A percentile compares a stretch with the other conserved stretches of the same genome.
These are phyloP conservation scores for Leishmania lainsoni DNA, from an alignment of 208 protist species.

Conservation along the genomic window DNA sequence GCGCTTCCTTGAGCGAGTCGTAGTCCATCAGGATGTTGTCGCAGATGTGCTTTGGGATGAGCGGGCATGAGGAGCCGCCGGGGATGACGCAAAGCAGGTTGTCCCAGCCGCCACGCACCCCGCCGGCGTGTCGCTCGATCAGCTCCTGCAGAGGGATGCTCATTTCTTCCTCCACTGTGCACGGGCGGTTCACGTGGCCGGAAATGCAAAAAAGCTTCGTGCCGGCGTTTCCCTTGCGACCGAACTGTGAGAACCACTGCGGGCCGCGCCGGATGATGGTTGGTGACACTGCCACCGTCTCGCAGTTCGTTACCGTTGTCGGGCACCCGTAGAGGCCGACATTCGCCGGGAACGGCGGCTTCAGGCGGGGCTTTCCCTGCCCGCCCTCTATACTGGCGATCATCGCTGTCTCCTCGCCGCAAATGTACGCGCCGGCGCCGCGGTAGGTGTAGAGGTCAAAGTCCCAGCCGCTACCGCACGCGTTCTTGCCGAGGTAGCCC, in stretches of 20 bases:
- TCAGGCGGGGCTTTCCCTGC: conserved; percentile 97
- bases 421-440: conserved; percentile 99
- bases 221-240: conserved; percentile 96
- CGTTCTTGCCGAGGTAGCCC: conserved; percentile 97
- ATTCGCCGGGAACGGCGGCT: conserved; percentile 99
- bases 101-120: conserved; percentile 98
- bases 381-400: conserved; percentile 98
- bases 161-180: conserved; percentile 99
- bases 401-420: conserved; percentile 99
- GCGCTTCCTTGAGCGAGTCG: conserved; percentile 93
- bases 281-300: conserved; percentile 97
- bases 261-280: conserved; percentile 94
- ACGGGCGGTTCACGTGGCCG: conserved; percentile 98
- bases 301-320: conserved; percentile 99
- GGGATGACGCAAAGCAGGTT: conserved; percentile 98
- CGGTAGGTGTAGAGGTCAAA: conserved; percentile 98
- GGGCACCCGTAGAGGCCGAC: conserved; percentile 98
- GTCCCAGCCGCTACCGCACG: conserved; percentile 96
- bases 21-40: conserved; percentile 98
- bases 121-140: conserved; percentile 97
- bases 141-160: conserved; percentile 97
- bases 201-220: conserved; percentile 98
- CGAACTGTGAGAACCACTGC: conserved; percentile 97
- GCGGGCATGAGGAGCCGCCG: conserved; percentile 96
- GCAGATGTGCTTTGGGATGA: conserved; percentile 96